Percentiles rank a stretch among this genome's conserved stretches.
Conservation (phyloP, 495 filamentous ascomycete genomes). For the Penicillium herquei region DNA sequence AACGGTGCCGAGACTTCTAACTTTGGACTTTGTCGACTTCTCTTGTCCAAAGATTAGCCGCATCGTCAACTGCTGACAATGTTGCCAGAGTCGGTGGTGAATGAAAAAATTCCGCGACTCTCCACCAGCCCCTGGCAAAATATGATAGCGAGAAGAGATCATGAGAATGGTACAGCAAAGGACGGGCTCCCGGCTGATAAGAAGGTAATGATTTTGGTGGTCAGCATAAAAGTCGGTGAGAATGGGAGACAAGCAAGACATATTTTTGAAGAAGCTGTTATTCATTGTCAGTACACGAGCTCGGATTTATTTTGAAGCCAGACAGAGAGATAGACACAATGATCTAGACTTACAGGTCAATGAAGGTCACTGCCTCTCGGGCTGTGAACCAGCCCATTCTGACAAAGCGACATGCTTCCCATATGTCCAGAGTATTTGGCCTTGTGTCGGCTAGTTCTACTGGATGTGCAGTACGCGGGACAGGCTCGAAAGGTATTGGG, state of each 20-base stretch:
- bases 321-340: background rate
- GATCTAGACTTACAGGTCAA: constrained; percentile 48
- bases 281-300: constrained; percentile 1
- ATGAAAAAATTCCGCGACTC: constrained; percentile 55
- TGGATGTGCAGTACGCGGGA: constrained; percentile 22
- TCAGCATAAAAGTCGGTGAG: constrained; percentile 50
- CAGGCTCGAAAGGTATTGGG: constrained; percentile 19
- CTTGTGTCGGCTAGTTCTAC: constrained; percentile 31
- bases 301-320: background rate
- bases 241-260: constrained; percentile 52
- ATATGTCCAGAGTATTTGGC: constrained; percentile 40
- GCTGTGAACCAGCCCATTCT: constrained; percentile 55
- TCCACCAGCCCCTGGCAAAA: constrained; percentile 51
- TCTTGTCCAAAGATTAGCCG: constrained; percentile 53
- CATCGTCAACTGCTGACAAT: constrained; percentile 52
- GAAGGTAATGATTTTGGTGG: constrained; percentile 42
- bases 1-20: constrained; percentile 50
- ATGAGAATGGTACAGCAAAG: constrained; percentile 53
- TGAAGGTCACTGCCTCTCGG: constrained; percentile 47
- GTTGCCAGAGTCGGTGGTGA: constrained; percentile 53
- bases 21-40: constrained; percentile 42
- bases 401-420: constrained; percentile 52
- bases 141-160: constrained; percentile 53
- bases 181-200: constrained; percentile 49
- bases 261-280: constrained; percentile 56